Percentiles rank a stretch among this genome's conserved stretches.
Conservation (phyloP, 2,329 filamentous ascomycete species). For the Hypoxylon sp. region DNA sequence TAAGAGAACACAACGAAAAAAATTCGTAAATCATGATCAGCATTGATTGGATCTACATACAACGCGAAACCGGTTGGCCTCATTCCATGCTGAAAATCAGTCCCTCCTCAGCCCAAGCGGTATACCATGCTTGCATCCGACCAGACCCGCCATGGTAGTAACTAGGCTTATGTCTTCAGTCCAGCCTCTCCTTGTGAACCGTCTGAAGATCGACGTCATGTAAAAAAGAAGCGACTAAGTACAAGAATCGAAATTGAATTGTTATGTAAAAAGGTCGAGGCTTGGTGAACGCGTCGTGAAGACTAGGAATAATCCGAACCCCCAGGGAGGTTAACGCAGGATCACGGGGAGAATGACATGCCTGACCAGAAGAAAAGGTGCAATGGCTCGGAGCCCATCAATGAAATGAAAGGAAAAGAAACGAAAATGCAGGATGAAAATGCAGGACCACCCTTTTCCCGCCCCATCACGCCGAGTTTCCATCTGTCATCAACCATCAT, state of each 20-base stretch:
- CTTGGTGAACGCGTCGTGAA: slow-evolving; percentile 31
- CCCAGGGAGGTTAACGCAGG: slow-evolving; percentile 22
- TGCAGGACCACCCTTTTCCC: slow-evolving; percentile 35
- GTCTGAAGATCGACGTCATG: slow-evolving; percentile 35
- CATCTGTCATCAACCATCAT: slow-evolving; percentile 42
- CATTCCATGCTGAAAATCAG: slow-evolving; percentile 10
- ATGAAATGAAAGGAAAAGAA: slow-evolving; percentile 47
- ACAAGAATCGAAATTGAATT: slow-evolving; percentile 48
- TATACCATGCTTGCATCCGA: slow-evolving; percentile 10
- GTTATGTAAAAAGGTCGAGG: slow-evolving; percentile 44
- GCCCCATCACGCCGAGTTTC: slow-evolving; percentile 41
- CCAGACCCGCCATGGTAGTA: background rate
- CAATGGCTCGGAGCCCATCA: slow-evolving; percentile 39
- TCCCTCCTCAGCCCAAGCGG: background rate
- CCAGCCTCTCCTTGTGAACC: slow-evolving; percentile 19
- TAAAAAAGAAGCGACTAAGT: slow-evolving; percentile 44
- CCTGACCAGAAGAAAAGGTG: slow-evolving; percentile 31
- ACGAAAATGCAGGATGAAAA: slow-evolving; percentile 31
- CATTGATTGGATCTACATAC: slow-evolving; percentile 37
- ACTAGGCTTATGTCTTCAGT: slow-evolving; percentile 7
- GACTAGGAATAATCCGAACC: slow-evolving; percentile 23
- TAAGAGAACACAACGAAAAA: background rate
- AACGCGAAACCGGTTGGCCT: slow-evolving; percentile 17
- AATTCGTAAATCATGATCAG: slow-evolving; percentile 38
- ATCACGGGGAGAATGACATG: slow-evolving; percentile 12